Percentiles rank a stretch among this genome's conserved stretches.
These are phyloP conservation scores for Taphrina populina DNA, from an alignment of 1,139 yeast species.

Conservation along the genomic window DNA sequence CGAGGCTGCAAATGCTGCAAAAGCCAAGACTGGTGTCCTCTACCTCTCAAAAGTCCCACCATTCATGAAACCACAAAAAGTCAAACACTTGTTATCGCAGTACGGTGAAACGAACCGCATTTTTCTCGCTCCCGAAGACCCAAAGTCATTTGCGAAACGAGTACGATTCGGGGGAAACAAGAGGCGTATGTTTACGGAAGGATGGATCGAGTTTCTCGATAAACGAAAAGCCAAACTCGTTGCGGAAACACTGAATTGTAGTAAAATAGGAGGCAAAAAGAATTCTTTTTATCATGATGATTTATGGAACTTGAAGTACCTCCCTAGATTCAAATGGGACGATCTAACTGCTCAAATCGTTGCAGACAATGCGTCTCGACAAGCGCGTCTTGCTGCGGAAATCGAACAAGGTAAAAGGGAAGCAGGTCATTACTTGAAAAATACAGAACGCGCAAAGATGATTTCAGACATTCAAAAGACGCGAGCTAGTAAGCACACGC, in stretches of 20 bases:
- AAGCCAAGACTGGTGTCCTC: slow-evolving; percentile 79
- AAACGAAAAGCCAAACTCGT: slow-evolving; percentile 87
- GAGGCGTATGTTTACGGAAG: slow-evolving; percentile 83
- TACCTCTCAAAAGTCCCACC: slow-evolving; percentile 91
- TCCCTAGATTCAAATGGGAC: slow-evolving; percentile 91
- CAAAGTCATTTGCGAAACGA: slow-evolving; percentile 61
- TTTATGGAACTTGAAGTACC: slow-evolving; percentile 81
- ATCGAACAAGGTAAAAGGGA: slow-evolving; percentile 83
- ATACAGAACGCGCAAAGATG: slow-evolving; percentile 85
- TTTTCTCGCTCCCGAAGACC: slow-evolving; percentile 83
- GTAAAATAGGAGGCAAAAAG: slow-evolving; percentile 86
- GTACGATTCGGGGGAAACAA: slow-evolving; percentile 92
- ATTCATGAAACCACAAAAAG: slow-evolving; percentile 90
- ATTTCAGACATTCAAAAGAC: slow-evolving; percentile 63
- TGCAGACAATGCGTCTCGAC: slow-evolving; percentile 82
- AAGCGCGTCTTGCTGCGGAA: slow-evolving; percentile 81
- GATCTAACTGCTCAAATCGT: slow-evolving; percentile 93
- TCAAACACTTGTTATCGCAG: slow-evolving; percentile 72
- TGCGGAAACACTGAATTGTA: slow-evolving; percentile 81
- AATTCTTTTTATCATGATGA: slow-evolving; percentile 93
- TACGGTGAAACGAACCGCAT: slow-evolving; percentile 86
- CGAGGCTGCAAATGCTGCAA: slow-evolving; percentile 46
- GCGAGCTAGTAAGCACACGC: slow-evolving; percentile 43
- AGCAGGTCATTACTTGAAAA: slow-evolving; percentile 76
- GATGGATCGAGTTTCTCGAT: slow-evolving; percentile 90